Evolutionary conservation across 2,329 filamentous ascomycete species (phyloP).

Genomic region (Macrophomina tecta): DNA sequence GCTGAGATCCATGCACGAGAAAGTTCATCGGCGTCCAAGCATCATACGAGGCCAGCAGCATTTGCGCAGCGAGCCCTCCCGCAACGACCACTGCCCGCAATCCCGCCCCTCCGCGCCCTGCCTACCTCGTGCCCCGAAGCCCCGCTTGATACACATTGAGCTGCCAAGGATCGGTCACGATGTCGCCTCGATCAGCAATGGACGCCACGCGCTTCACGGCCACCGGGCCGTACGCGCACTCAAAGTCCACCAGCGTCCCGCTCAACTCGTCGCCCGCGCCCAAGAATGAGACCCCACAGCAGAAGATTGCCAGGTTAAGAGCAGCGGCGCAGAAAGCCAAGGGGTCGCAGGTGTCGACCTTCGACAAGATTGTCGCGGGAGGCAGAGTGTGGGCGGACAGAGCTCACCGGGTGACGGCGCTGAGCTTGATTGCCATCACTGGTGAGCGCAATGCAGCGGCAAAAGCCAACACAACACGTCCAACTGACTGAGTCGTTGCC

Average conservation of each 20-base stretch:
- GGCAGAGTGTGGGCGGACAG: conserved; percentile 65
- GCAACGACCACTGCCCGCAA: conserved; percentile 17
- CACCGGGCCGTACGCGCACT: conserved; percentile 72
- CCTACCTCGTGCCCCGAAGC: not conserved
- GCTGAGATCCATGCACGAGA: conserved; percentile 25
- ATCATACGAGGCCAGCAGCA: conserved; percentile 19
- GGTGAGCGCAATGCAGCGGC: conserved; percentile 48
- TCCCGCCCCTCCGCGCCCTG: not conserved
- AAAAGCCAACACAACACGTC: no score
- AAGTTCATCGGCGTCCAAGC: conserved; percentile 22
- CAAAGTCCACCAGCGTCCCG: conserved; percentile 56
- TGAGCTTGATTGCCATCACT: conserved; percentile 66
- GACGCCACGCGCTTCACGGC: conserved; percentile 82
- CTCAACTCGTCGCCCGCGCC: conserved; percentile 50
- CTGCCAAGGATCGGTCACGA: conserved; percentile 26
- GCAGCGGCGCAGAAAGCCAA: conserved; percentile 55
- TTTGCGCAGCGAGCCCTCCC: conserved; percentile 10
- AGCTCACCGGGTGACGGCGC: conserved; percentile 65
- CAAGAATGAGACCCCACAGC: conserved; percentile 58
- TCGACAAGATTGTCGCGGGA: conserved; percentile 60
- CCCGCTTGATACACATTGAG: conserved; percentile 19
- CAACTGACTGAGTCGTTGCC: conserved; percentile 19
- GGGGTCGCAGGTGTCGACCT: conserved; percentile 57
- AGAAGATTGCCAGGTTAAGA: conserved; percentile 59
- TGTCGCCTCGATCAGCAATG: conserved; percentile 70